Base-by-base conservation (phyloP, 2,329 filamentous ascomycete genomes). In the Trichoderma sp. region DNA sequence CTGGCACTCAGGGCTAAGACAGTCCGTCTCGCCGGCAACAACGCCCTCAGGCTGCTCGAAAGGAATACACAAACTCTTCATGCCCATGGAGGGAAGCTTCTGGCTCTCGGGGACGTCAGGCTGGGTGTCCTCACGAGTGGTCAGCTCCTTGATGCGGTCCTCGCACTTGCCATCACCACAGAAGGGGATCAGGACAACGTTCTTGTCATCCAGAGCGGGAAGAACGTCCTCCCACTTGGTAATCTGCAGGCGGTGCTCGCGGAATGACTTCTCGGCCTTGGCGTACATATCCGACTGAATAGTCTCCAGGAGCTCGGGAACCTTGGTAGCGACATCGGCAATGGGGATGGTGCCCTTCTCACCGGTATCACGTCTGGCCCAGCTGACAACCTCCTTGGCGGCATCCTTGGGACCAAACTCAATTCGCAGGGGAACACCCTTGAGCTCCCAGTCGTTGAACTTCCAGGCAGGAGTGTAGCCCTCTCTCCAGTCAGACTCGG, bases 381-480 rank as follows among this genome's bases (percentile, higher is more conserved):
- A 94, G 78, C 93, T 94, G 79, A 98, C 93, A 59, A 95, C 93
- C 75, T 93, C 91, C 83, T 95, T 94, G 78, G 94, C 94, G 14
- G 93, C 93, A 83, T 98, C 97, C 86, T 97, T 97, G 81, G 97
- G 96, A 6, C 97, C 97, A 82, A 98, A 98, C 85, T 99, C 97
- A 76, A 99, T 89, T 76, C 97, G 93, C 50, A 99, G 90, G 64
- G 97, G 97, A 59, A 98, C 93, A 83, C 97, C 97, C 86, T 96
- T 97, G 80, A 98, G 89, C 85, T 99, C 97, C 95, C 95, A 98
- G 86, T 99, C 95, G 86, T 97, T 97, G 89, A 99, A 99, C 86
- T 99, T 99, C 92, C 94, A 98, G 78, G 95, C 95, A 53, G 97
- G 95, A 76, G 95, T 91, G 91, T 98, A 98, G 79, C 93, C 94